Evolutionary conservation across 116 monocot species (phyloP), one percentile per base, ranked within the genome.

Genomic region (Phalaenopsis hybrid): DNA sequence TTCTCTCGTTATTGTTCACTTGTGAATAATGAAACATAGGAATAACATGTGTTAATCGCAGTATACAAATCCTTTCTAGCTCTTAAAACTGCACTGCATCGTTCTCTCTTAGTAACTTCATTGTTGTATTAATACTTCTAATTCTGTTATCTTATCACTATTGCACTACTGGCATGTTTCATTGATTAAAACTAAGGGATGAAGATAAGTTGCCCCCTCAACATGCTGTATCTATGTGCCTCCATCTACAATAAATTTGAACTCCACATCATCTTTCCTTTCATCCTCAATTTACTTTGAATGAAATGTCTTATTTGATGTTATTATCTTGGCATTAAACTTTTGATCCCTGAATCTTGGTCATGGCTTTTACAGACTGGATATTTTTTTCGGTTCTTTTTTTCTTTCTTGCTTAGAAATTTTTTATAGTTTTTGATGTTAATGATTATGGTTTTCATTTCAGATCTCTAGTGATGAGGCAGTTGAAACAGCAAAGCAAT

Each of bases 381-480:
- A 67, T 67, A 10, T 67, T 67, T 25, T 67, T 23, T 25, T 8
- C 28, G 16, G 10, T 67, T 67, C 12, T 28, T 67, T 2, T 25
- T 25, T 67, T 28, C 8, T 10, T 28, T 25, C 63, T 23, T 63
- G n/a, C 5, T 21, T 67, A 28, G 10, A 67, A 67, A 25, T 25
- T 37, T 25, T 8, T 67, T 67, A 25, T 28, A 28, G 28, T 25
- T 67, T 67, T 28, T 25, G 25, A 28, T 67, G 4, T 41, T 73
- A 73, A 16, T 73, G 33, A 43, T 16, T 46, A 48, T 4, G 16
- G 15, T 2, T n/a, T 46, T 75, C 77, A 61, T 81, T 82, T 34
- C 78, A 94, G 96, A 85, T 97, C 75, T 97, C 96, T 45, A 97
- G 96, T 76, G 92, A 94, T 57, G 96, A 94, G 79, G 92, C 96